phyloP scores from a whole-genome alignment of 306 rosid genomes.

The Cucumis melo region DNA sequence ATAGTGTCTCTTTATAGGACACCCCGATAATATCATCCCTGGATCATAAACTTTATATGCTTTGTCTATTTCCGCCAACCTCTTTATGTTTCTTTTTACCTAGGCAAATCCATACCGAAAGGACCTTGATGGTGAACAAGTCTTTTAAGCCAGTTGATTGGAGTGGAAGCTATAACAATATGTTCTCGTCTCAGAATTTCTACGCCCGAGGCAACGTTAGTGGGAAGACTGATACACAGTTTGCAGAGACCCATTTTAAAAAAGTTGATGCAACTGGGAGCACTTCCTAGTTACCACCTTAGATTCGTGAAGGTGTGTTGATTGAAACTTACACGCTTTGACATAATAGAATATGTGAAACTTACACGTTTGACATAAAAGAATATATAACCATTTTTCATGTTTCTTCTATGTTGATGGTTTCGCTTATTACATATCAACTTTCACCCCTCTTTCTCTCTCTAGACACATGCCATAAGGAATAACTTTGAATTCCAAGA shows the following conservation, averaged over 20 bases:
- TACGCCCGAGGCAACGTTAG: background rate
- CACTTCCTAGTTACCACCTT: background rate
- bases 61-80: background rate
- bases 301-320: background rate
- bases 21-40: background rate
- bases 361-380: background rate
- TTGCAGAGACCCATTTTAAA: background rate
- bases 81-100: background rate
- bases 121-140: background rate
- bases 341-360: background rate
- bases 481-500: background rate
- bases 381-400: background rate
- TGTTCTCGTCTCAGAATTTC: background rate
- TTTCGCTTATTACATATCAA: background rate
- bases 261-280: background rate
- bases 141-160: background rate
- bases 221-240: background rate
- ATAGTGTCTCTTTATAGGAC: background rate
- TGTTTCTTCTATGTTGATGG: background rate
- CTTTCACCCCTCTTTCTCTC: background rate
- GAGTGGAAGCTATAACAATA: background rate
- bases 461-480: background rate
- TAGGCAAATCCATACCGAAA: background rate
- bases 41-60: background rate
- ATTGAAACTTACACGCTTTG: background rate